These are phyloP conservation scores for Syzygium oleosum DNA, from an alignment of 345 rosid genomes.

Conservation along the genomic window DNA sequence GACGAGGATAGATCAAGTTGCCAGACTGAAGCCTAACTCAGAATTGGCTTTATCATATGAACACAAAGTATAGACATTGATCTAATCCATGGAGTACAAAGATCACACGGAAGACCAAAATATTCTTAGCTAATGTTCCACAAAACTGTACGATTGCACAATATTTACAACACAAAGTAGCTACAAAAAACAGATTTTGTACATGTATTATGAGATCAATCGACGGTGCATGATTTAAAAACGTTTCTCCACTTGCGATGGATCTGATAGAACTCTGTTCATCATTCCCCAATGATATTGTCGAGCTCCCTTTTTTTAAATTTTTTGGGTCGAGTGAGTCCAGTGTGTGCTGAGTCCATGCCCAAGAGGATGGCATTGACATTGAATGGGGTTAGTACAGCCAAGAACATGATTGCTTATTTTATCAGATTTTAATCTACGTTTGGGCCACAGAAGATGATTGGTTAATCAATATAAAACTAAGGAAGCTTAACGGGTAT, in stretches of 20 bases:
- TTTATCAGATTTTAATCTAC: background rate
- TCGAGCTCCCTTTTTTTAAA: background rate
- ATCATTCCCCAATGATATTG: background rate
- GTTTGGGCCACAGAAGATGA: background rate
- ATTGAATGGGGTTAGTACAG: background rate
- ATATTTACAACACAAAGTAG: background rate
- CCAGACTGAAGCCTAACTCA: background rate
- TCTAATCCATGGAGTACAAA: background rate
- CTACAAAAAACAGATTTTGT: background rate
- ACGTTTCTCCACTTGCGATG: background rate
- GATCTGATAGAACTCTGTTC: background rate
- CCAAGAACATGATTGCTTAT: background rate
- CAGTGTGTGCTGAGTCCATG: slow-evolving; percentile 1
- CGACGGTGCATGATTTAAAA: background rate
- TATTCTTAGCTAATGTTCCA: background rate
- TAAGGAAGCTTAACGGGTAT: background rate
- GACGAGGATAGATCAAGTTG: background rate
- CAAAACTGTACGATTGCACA: background rate
- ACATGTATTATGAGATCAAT: background rate
- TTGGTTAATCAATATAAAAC: background rate
- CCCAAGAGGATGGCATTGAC: background rate
- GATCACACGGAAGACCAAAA: background rate
- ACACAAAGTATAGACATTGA: background rate
- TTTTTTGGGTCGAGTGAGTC: background rate
- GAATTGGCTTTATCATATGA: background rate